These are phyloP conservation scores for Malassezia pachydermatis DNA, from an alignment of 1,284 basidiomycete genomes.

Conservation along the genomic window DNA sequence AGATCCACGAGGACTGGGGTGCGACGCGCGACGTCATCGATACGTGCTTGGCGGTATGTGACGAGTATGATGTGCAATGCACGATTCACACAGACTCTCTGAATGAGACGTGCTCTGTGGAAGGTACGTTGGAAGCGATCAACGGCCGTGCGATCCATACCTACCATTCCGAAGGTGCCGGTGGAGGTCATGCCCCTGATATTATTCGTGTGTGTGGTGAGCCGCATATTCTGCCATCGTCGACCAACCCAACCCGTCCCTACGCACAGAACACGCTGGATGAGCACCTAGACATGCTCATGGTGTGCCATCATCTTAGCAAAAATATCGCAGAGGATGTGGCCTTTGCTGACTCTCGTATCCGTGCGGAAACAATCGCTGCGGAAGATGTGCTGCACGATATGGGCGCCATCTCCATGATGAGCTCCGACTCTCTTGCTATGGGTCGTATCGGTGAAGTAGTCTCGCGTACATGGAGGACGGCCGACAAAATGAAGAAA, in stretches of 20 bases:
- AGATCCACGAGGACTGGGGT: conserved; percentile 98
- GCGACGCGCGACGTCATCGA: conserved; percentile 75
- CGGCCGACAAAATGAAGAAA: conserved; percentile 85
- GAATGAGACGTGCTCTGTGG: conserved; percentile 62
- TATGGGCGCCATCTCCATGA: conserved; percentile 84
- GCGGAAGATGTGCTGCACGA: conserved; percentile 97
- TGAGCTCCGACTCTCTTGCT: conserved; percentile 87
- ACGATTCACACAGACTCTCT: conserved; percentile 93
- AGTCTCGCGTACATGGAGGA: conserved; percentile 83
- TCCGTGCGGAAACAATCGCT: conserved; percentile 89
- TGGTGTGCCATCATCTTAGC: conserved; percentile 57
- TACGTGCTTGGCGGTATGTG: conserved; percentile 66
- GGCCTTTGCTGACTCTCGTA: conserved; percentile 92
- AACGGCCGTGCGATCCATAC: conserved; percentile 88
- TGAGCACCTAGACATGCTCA: conserved; percentile 96
- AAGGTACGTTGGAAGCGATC: conserved; percentile 86
- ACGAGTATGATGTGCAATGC: conserved; percentile 90
- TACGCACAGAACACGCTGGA: conserved; percentile 86
- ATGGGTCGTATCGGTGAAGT: conserved; percentile 95
- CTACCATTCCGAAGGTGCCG: conserved; percentile 43
- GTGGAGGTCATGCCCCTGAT: conserved; percentile 89
- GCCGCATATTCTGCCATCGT: conserved; percentile 85
- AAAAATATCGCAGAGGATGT: conserved; percentile 66
- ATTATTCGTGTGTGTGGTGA: conserved; percentile 90
- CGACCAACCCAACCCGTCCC: conserved; percentile 92